These are phyloP conservation scores for Aureobasidium lini DNA, from an alignment of 2,329 filamentous ascomycete species.

Conservation along the genomic window DNA sequence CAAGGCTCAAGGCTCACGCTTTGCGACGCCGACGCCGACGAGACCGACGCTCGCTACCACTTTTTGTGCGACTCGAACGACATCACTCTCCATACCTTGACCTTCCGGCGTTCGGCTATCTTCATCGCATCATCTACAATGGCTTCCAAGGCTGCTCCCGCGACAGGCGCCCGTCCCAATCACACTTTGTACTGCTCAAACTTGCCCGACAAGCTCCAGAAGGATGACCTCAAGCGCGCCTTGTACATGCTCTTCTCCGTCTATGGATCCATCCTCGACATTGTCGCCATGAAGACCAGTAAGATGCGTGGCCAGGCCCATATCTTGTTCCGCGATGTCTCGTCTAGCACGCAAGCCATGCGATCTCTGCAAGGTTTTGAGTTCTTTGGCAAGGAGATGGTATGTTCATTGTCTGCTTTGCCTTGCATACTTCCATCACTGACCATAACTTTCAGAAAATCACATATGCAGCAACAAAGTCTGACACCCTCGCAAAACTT, in stretches of 20 bases:
- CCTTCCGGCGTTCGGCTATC: not conserved
- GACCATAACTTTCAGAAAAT: constrained; percentile 57
- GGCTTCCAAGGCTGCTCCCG: constrained; percentile 3
- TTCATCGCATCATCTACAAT: not conserved
- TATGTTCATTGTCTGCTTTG: constrained; percentile 38
- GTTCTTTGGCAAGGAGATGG: constrained; percentile 79
- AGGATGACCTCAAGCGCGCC: constrained; percentile 74
- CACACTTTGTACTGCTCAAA: constrained; percentile 80
- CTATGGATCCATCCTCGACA: constrained; percentile 84
- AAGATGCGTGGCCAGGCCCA: constrained; percentile 97
- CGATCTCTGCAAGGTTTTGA: constrained; percentile 75
- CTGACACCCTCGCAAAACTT: constrained; percentile 79
- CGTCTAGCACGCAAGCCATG: constrained; percentile 92
- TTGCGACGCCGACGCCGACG: no score
- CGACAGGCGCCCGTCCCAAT: constrained; percentile 3
- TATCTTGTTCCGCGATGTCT: constrained; percentile 79
- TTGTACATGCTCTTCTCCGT: constrained; percentile 93
- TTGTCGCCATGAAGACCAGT: constrained; percentile 78
- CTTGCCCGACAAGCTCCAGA: constrained; percentile 82
- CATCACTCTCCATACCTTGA: not conserved
- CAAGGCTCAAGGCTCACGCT: no score
- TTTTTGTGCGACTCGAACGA: no score
- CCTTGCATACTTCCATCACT: not conserved
- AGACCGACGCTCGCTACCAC: no score
- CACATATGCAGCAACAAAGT: constrained; percentile 82